Conservation (phyloP, 768 basidiomycete genomes). For the Auriscalpium orientale region DNA sequence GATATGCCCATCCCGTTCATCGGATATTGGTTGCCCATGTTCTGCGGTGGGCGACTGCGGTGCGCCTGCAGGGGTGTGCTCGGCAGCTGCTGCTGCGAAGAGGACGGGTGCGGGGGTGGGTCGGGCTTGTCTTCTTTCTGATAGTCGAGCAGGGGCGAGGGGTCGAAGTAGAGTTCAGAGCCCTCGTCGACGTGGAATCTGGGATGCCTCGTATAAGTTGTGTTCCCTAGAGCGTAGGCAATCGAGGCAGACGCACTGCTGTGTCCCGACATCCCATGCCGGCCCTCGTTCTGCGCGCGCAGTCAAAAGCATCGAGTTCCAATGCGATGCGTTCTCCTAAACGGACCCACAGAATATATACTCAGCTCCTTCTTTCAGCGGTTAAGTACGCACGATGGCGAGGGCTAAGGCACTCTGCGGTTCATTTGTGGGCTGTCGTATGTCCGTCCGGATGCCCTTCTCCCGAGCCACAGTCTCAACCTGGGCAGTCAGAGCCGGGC, state of each 20-base stretch:
- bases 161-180: conserved; percentile 69
- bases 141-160: conserved; percentile 31
- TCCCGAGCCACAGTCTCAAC: conserved; percentile 48
- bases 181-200: conserved; percentile 74
- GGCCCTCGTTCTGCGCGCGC: conserved; percentile 79
- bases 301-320: conserved; percentile 74
- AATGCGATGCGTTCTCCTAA: conserved; percentile 73
- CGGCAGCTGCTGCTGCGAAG: neutral
- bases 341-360: neutral
- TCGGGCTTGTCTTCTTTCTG: conserved; percentile 19
- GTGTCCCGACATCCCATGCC: conserved; percentile 83
- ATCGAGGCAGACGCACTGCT: conserved; percentile 49
- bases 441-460: conserved; percentile 44
- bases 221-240: too few species aligned
- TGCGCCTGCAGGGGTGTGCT: conserved; percentile 15
- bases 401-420: conserved; percentile 40
- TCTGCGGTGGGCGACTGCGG: conserved; percentile 1
- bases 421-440: conserved; percentile 56
- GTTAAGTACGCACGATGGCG: conserved; percentile 49
- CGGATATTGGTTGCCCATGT: conserved; percentile 10
- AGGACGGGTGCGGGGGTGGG: neutral
- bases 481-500: conserved; percentile 51
- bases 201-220: neutral
- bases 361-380: too few species aligned
- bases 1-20: conserved; percentile 14